phyloP scores from a whole-genome alignment of 176 grass and related monocot species.

The Eragrostis nindensis region DNA sequence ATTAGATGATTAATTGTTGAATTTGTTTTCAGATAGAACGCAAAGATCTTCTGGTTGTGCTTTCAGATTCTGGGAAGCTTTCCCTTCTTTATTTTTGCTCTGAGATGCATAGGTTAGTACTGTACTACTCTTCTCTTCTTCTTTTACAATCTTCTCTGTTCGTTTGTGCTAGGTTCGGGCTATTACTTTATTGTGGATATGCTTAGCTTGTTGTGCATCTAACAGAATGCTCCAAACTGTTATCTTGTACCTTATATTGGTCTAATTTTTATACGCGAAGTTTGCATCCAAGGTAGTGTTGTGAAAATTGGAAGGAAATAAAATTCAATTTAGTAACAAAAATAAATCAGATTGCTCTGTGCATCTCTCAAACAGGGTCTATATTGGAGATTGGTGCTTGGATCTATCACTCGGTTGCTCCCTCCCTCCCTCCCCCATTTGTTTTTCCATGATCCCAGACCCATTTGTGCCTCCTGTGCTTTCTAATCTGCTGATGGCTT shows the following conservation, averaged over 20 bases:
- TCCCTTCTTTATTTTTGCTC: conserved; percentile 88
- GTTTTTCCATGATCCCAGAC: background rate
- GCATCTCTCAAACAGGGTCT: background rate
- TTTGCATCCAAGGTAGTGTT: background rate
- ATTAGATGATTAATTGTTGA: conserved; percentile 7
- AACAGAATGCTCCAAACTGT: conserved; percentile 8
- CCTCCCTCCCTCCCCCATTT: background rate
- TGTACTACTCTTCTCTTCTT: conserved; percentile 34
- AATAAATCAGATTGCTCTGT: background rate
- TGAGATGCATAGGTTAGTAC: conserved; percentile 89
- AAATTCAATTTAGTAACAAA: background rate
- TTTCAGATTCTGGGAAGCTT: conserved; percentile 98
- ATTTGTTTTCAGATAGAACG: conserved; percentile 64
- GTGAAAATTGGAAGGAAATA: background rate
- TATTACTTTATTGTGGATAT: conserved; percentile 18
- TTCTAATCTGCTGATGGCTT: background rate
- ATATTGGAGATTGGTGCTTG: background rate
- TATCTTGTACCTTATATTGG: conserved; percentile 19
- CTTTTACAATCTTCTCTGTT: conserved; percentile 20
- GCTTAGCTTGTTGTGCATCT: conserved; percentile 3
- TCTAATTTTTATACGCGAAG: background rate
- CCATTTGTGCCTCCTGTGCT: background rate
- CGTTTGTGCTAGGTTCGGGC: background rate
- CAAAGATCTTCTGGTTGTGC: conserved; percentile 87
- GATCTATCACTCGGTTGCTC: background rate